Evolutionary conservation across 768 basidiomycete species (phyloP).

Genomic region (Hypsizygus marmoreus): DNA sequence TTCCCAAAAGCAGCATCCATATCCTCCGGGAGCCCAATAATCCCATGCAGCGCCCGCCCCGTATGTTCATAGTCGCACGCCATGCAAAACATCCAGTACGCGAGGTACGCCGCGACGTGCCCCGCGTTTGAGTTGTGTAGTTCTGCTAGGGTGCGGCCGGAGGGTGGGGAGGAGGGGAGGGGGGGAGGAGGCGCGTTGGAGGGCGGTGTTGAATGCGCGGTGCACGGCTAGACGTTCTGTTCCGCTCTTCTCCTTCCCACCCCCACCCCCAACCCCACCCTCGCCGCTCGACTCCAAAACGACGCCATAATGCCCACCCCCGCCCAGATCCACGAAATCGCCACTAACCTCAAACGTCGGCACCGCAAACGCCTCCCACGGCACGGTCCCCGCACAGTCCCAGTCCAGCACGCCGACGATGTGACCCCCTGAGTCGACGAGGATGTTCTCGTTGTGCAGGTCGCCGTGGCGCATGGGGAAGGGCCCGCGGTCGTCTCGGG

Average conservation of each 20-base stretch:
- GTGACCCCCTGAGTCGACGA: conserved; percentile 40
- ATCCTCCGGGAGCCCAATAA: conserved; percentile 20
- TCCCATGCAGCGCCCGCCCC: conserved; percentile 35
- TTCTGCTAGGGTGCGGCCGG: conserved; percentile 38
- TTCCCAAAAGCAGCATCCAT: conserved; percentile 24
- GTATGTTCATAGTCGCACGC: conserved; percentile 45
- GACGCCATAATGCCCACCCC: neutral
- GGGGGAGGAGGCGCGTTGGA: conserved; percentile 28
- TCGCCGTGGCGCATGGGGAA: conserved; percentile 46
- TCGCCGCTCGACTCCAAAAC: neutral
- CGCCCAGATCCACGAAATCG: conserved; percentile 34
- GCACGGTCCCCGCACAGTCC: conserved; percentile 45
- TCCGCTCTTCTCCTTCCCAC: too few relatives aligned
- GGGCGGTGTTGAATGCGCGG: conserved; percentile 31
- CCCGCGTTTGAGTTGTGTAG: conserved; percentile 43
- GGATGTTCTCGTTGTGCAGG: conserved; percentile 42
- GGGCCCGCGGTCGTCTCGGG: conserved; percentile 38
- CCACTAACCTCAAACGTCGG: conserved; percentile 45
- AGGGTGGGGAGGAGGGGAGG: too few relatives aligned
- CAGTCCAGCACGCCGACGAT: conserved; percentile 44
- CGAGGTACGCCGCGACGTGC: conserved; percentile 42
- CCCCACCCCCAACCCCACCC: neutral
- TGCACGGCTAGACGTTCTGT: conserved; percentile 32
- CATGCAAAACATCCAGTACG: conserved; percentile 46
- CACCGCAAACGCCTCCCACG: conserved; percentile 45